A percentile compares a stretch with the other conserved stretches of the same genome.
Conservation (phyloP, 2,329 filamentous ascomycete genomes). For the Paraphaeosphaeria minitans region DNA sequence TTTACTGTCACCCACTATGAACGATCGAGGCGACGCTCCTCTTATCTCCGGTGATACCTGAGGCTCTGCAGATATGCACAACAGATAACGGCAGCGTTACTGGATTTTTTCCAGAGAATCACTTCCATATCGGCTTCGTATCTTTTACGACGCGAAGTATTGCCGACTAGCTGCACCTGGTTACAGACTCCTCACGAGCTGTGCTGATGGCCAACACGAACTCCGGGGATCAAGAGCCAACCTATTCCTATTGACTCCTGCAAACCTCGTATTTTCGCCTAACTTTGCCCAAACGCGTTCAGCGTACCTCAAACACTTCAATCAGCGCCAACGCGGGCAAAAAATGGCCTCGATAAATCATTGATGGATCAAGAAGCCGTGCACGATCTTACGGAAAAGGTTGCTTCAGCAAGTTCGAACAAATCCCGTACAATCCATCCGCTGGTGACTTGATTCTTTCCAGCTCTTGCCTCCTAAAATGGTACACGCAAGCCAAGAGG, state of each 20-base stretch:
- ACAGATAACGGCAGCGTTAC: background rate
- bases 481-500: background rate
- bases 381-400: background rate
- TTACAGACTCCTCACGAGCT: background rate
- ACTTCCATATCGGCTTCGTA: background rate
- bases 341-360: background rate
- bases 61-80: background rate
- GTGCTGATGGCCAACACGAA: background rate
- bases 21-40: background rate
- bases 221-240: background rate
- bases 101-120: background rate
- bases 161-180: background rate
- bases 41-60: background rate
- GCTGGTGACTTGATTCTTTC: background rate
- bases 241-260: background rate
- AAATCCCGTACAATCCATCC: background rate
- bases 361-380: too few species aligned
- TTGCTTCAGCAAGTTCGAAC: background rate
- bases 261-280: constrained; percentile 11
- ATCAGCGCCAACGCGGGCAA: background rate
- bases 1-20: too few species aligned
- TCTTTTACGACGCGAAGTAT: background rate
- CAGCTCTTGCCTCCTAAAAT: background rate
- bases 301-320: background rate
- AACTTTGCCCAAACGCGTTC: constrained; percentile 6